Evolutionary conservation across 129 eudicot genomes (phyloP).

Genomic region (Centella asiatica): DNA sequence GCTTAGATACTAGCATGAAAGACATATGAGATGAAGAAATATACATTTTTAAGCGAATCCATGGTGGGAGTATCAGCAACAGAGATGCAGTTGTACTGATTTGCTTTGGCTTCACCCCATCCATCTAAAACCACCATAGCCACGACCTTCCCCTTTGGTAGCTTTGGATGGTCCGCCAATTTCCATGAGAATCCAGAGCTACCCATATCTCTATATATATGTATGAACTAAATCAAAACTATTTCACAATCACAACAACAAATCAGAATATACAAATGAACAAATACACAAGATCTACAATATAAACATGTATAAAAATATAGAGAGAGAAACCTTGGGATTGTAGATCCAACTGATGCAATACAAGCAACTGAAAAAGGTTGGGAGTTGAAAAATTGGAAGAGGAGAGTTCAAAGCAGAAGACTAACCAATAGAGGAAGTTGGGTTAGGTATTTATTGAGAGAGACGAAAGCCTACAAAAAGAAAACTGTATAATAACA

Average conservation of each 20-base stretch:
- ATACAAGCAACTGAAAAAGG: background rate
- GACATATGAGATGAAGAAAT: background rate
- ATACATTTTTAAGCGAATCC: conserved; percentile 80
- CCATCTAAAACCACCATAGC: conserved; percentile 86
- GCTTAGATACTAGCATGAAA: background rate
- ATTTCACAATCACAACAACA: background rate
- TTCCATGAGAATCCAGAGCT: conserved; percentile 66
- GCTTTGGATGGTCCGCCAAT: conserved; percentile 74
- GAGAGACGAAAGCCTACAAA: no score
- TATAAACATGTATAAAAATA: background rate
- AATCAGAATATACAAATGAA: background rate
- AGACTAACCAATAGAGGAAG: no score
- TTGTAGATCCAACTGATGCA: background rate
- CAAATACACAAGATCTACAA: background rate
- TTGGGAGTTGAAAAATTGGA: no score
- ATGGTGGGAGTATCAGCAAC: conserved; percentile 82
- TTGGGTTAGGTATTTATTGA: no score
- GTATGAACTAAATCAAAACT: background rate
- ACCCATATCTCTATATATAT: conserved; percentile 36
- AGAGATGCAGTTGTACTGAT: conserved; percentile 77
- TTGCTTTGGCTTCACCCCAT: conserved; percentile 87
- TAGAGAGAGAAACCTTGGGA: background rate
- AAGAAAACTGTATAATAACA: no score
- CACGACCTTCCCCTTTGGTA: conserved; percentile 72
- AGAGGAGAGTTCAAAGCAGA: no score